Percentiles rank a stretch among this genome's conserved stretches.
These are phyloP conservation scores for Trametes hirsuta DNA, from an alignment of 1,284 basidiomycete species.

Conservation along the genomic window DNA sequence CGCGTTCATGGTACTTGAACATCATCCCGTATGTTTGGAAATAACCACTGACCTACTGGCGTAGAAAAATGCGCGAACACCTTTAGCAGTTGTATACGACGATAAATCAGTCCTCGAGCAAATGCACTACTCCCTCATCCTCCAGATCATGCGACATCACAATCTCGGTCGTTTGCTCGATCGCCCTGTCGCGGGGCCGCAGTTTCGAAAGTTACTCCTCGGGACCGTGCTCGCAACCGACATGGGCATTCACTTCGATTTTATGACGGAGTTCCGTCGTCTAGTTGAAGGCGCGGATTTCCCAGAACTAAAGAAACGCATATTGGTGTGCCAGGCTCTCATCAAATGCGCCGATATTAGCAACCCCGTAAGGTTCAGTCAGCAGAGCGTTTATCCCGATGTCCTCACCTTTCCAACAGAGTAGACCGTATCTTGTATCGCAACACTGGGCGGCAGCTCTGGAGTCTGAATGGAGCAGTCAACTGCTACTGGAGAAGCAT, in stretches of 20 bases:
- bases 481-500: constrained; percentile 80
- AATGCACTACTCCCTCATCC: constrained; percentile 87
- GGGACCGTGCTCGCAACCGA: constrained; percentile 89
- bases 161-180: constrained; percentile 73
- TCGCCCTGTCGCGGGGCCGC: constrained; percentile 48
- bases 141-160: constrained; percentile 82
- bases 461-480: constrained; percentile 87
- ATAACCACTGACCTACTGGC: background rate
- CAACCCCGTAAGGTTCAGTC: constrained; percentile 75
- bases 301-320: constrained; percentile 51
- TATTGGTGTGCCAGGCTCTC: constrained; percentile 86
- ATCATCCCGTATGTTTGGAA: background rate
- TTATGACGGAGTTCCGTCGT: constrained; percentile 70
- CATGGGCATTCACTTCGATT: constrained; percentile 87
- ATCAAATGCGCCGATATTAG: constrained; percentile 98
- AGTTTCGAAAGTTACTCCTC: constrained; percentile 75
- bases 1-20: constrained; percentile 75
- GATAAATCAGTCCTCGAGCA: constrained; percentile 90
- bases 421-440: constrained; percentile 88
- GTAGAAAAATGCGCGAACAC: constrained; percentile 90
- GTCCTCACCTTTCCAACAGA: constrained; percentile 47
- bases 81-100: constrained; percentile 86
- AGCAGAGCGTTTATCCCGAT: background rate
- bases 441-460: constrained; percentile 90
- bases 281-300: constrained; percentile 47